Evolutionary conservation across 306 rosid genomes (phyloP).

Genomic region (Comarum palustre): DNA sequence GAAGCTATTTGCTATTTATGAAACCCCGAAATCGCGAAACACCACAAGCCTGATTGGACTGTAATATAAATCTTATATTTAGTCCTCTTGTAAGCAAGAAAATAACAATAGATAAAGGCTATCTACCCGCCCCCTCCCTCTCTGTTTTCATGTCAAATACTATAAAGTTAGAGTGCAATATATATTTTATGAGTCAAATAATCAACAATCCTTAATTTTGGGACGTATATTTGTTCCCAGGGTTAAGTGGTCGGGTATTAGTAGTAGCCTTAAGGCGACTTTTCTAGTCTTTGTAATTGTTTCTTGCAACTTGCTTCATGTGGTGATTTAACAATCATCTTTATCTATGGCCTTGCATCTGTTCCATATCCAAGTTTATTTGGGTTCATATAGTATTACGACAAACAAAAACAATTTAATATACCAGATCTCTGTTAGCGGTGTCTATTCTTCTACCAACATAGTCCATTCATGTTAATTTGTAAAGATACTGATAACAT

Average conservation of each 20-base stretch:
- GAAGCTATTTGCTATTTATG: not conserved
- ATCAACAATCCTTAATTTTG: not conserved
- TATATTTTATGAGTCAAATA: not conserved
- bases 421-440: not conserved
- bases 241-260: not conserved
- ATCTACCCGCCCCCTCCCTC: too few species aligned
- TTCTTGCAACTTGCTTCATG: constrained; percentile 4
- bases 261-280: constrained; percentile 2
- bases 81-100: not conserved
- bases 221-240: constrained; percentile 13
- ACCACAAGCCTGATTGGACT: not conserved
- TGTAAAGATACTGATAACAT: constrained; percentile 12
- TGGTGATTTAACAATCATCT: constrained; percentile 5
- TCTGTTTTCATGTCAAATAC: constrained; percentile 12
- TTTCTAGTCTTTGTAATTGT: constrained; percentile 7
- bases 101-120: too few species aligned
- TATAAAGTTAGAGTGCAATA: not conserved
- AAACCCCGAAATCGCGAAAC: not conserved
- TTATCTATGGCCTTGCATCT: constrained; percentile 10
- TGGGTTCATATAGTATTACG: constrained; percentile 9
- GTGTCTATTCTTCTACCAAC: constrained; percentile 8
- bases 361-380: constrained; percentile 2
- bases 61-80: not conserved
- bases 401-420: constrained; percentile 7
- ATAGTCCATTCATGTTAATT: not conserved